Conservation (phyloP, 2,329 filamentous ascomycete genomes). For the Alternaria conjuncta region DNA sequence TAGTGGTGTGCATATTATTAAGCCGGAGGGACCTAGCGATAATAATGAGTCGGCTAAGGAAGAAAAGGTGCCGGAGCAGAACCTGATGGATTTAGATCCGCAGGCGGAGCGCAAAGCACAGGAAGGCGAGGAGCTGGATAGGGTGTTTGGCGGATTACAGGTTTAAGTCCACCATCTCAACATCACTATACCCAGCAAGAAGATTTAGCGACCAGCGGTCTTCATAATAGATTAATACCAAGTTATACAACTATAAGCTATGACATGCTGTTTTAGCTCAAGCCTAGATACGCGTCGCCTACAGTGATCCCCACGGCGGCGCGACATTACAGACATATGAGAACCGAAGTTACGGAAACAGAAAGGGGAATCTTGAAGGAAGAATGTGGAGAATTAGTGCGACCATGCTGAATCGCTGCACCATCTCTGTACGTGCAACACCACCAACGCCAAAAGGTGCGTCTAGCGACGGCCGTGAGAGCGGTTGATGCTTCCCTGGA, state of each 20-base stretch:
- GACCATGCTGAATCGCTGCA: constrained; percentile 7
- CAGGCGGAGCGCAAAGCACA: constrained; percentile 48
- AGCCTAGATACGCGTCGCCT: constrained; percentile 12
- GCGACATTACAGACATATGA: constrained; percentile 52
- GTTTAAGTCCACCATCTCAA: constrained; percentile 1
- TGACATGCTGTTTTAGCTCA: constrained; percentile 19
- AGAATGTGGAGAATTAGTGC: constrained; percentile 27
- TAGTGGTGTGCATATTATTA: constrained; percentile 67
- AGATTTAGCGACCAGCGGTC: constrained; percentile 29
- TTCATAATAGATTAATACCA: constrained; percentile 40
- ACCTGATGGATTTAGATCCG: constrained; percentile 27
- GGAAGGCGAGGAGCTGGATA: constrained; percentile 64
- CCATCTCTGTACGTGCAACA: constrained; percentile 17
- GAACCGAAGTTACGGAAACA: constrained; percentile 33
- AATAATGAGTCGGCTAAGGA: constrained; percentile 33
- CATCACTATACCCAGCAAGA: not conserved
- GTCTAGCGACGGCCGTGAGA: constrained; percentile 88
- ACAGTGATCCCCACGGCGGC: constrained; percentile 30
- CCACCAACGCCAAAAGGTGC: constrained; percentile 1
- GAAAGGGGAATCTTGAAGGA: constrained; percentile 50
- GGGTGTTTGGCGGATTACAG: constrained; percentile 71
- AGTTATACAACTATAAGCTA: constrained; percentile 29
- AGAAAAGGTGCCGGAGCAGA: constrained; percentile 22
- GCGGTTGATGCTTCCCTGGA: constrained; percentile 88
- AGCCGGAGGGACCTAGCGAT: constrained; percentile 67